These are phyloP conservation scores for Yamadazyma insecticola DNA, from an alignment of 805 yeast species.

Conservation along the genomic window DNA sequence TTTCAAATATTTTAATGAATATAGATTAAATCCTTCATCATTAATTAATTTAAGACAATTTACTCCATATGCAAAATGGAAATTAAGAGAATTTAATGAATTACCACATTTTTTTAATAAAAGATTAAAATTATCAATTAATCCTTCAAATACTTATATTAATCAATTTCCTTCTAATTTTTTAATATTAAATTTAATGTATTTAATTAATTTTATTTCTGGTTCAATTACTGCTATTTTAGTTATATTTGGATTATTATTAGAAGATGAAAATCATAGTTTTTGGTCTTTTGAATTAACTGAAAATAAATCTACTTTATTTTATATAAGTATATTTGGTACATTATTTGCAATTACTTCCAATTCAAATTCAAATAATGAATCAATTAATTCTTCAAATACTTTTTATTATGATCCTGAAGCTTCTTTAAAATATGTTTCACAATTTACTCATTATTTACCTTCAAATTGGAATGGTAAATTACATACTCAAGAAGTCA, in stretches of 20 bases:
- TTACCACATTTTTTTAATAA: constrained; percentile 82
- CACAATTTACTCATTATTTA: constrained; percentile 84
- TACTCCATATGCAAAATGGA: constrained; percentile 95
- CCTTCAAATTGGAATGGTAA: constrained; percentile 85
- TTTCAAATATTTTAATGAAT: constrained; percentile 89
- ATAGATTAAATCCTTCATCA: constrained; percentile 80
- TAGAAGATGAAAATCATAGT: constrained; percentile 77
- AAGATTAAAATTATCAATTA: constrained; percentile 71
- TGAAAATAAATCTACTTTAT: constrained; percentile 72
- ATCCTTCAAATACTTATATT: constrained; percentile 76
- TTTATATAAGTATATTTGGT: constrained; percentile 86
- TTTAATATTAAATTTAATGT: constrained; percentile 31
- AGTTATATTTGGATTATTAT: constrained; percentile 54
- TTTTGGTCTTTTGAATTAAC: constrained; percentile 87
- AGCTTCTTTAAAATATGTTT: constrained; percentile 70
- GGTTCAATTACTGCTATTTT: constrained; percentile 90
- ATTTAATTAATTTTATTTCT: constrained; percentile 53
- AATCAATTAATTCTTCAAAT: constrained; percentile 11
- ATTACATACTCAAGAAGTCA: constrained; percentile 80
- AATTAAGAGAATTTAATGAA: constrained; percentile 89
- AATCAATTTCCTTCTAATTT: constrained; percentile 87
- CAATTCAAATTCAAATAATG: constrained; percentile 8
- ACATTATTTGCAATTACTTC: constrained; percentile 82
- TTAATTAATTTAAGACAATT: constrained; percentile 71
- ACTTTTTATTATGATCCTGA: constrained; percentile 85